A percentile compares a stretch with the other conserved stretches of the same genome.
Conservation (phyloP, 2,329 filamentous ascomycete genomes). For the Magnaporthiopsis rhizophila region DNA sequence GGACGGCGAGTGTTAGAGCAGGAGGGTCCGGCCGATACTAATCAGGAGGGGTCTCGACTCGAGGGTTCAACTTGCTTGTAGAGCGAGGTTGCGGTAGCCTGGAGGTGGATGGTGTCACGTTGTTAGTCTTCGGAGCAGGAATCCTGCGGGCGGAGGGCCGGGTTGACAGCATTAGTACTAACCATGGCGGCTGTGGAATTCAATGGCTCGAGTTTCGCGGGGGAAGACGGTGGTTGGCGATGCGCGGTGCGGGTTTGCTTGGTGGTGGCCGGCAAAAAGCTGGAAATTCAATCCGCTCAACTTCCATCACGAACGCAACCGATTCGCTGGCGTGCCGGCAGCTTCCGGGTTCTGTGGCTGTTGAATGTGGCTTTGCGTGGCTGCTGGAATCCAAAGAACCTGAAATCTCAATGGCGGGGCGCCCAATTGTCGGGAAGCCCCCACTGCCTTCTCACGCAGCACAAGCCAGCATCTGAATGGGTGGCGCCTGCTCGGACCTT, state of each 20-base stretch:
- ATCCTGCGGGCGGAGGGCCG: neutral
- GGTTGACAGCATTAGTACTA: neutral
- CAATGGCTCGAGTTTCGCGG: neutral
- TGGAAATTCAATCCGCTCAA: neutral
- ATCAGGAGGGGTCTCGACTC: neutral
- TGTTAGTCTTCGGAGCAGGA: neutral
- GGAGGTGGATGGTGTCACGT: neutral
- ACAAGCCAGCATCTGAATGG: neutral
- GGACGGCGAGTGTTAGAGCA: conserved; percentile 9
- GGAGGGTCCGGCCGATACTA: neutral
- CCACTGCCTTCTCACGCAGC: too few species aligned
- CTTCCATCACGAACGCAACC: conserved; percentile 3
- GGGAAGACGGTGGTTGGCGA: neutral
- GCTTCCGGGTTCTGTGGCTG: neutral
- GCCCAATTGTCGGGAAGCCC: neutral
- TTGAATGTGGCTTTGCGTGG: neutral
- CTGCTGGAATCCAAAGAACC: neutral
- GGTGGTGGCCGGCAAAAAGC: neutral
- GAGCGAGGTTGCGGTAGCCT: conserved; percentile 28
- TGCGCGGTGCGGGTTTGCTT: conserved; percentile 2
- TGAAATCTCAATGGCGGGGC: neutral
- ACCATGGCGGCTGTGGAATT: neutral
- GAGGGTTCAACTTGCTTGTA: conserved; percentile 46
- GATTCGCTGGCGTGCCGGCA: conserved; percentile 2
- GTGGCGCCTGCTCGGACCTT: neutral